Base-by-base conservation (phyloP, 768 basidiomycete species). In the Cubamyces sp. region DNA sequence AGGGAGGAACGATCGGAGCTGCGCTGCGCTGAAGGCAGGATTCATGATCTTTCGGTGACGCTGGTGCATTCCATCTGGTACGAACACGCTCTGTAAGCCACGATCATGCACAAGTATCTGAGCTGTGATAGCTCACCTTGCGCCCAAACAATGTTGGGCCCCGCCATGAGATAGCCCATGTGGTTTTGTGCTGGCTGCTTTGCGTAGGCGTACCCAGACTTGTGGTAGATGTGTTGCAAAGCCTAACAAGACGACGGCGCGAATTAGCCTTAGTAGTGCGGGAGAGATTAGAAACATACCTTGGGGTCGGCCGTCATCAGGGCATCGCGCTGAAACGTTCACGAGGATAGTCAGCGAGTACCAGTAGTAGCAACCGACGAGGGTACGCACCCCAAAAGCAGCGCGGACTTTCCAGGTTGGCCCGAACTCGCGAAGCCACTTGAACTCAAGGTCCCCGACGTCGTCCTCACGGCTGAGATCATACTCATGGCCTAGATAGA, bases 211-310 rank as follows among this genome's bases (percentile, higher is more conserved):
- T 71, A 71, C n/a, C 65, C 67, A 3, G 71, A 66, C n/a, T 66
- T 66, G 16, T 73, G 68, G 15, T 62, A 65, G 18, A 71, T 67
- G 40, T 70, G 66, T 25, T 72, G 72, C 37, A 72, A 25, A 0
- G 69, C 71, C 60, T 72, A 5, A 1, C 14, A 28, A 3, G 18
- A 0, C 2, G 12, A 18, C 4, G 39, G 6, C 3, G 3, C 54
- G 56, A 26, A 45, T 42, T 0, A 43, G 57, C 39, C 9, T 34
- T 25, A 43, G 43, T 42, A n/a, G 39, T 40, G 45, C 11, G 5
- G 5, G 25, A 25, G 14, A 40, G 37, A 3, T 5, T 18, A 11
- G 1, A 26, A 12, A 40, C 49, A 16, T 28, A 66, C 45, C 62
- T 56, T 61, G 5, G 45, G 58, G 16, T 66, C 62, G 9, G 65